Evolutionary conservation across 495 filamentous ascomycete species (phyloP), one percentile per base, ranked within the genome.

Genomic region (Oidiodendron maius): DNA sequence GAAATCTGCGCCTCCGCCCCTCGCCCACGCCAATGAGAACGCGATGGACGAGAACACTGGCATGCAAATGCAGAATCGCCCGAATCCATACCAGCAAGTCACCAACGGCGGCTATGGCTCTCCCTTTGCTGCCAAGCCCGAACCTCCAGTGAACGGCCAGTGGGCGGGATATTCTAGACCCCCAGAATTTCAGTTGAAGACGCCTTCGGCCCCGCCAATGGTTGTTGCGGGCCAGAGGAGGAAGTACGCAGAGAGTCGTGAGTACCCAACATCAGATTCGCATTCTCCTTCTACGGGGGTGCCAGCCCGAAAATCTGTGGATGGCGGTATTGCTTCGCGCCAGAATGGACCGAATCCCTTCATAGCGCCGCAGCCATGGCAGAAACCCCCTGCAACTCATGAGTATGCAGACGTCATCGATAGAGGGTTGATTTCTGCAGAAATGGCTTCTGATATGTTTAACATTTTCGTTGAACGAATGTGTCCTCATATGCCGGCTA

Each of bases 401-500:
- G 58, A 65, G 46, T 71, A 74, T 46, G 65, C 71, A 1, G 87
- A 95, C 65, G 68, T 89, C 23, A 77, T 91, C 37, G 82, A 93
- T 59, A 75, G 80, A 58, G 74, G 79, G 16, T 24, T 96, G 3
- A 61, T 96, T 28, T 77, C 72, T 24, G 71, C 75, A 44, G 74
- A 80, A 9, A 64, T 72, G 16, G 89, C 89, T 0, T 59, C 71
- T 3, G 66, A 69, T 16, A 70, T 91, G 11, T 95, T 94, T 56
- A 58, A 69, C 4, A 77, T 79, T 15, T 97, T 87, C 55, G 75
- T 78, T 3, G 74, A 78, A 2, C 63, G 82, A 1, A 86, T 95
- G 77, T 70, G 72, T 0, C 72, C 71, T 0, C 81, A 89, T 50
- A 73, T 95, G 41, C 91, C 91, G 0, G 78, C 81, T 6, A 86